phyloP scores from a whole-genome alignment of 2,329 filamentous ascomycete species.

The Microdochium nivale region DNA sequence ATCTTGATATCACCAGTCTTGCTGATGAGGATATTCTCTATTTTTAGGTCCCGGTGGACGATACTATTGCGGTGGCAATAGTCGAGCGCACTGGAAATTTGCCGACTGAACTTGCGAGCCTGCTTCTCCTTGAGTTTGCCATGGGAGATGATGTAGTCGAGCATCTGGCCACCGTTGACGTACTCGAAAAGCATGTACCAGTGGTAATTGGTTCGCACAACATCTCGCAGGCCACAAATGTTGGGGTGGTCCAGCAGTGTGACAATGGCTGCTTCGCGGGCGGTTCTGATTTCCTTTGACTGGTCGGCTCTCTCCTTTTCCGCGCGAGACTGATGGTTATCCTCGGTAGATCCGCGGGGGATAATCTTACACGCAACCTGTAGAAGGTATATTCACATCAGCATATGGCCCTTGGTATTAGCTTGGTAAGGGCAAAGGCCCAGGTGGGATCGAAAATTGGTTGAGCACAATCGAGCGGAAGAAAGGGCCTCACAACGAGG shows the following conservation, averaged over 20 bases:
- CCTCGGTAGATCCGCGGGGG: constrained; percentile 79
- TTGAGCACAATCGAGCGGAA: not conserved
- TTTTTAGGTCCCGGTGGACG: constrained; percentile 94
- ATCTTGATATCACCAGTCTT: constrained; percentile 99
- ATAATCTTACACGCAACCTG: constrained; percentile 97
- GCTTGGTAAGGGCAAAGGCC: not conserved
- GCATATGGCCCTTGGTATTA: constrained; percentile 1
- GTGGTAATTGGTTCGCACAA: constrained; percentile 91
- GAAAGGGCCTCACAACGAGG: not conserved
- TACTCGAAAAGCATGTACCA: constrained; percentile 99
- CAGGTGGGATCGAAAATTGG: not conserved
- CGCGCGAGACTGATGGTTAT: constrained; percentile 61
- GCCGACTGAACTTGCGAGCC: constrained; percentile 91
- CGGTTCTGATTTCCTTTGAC: constrained; percentile 92
- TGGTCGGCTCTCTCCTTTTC: constrained; percentile 88
- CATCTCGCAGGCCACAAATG: constrained; percentile 91
- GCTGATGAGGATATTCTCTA: constrained; percentile 98
- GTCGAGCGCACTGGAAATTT: constrained; percentile 93
- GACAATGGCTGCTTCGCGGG: constrained; percentile 91
- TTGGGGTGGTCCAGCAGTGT: constrained; percentile 90
- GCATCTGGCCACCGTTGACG: constrained; percentile 97
- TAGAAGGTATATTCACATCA: constrained; percentile 8
- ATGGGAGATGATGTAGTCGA: constrained; percentile 99
- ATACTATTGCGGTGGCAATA: constrained; percentile 98
- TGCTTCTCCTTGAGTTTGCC: constrained; percentile 97